These are phyloP conservation scores for Pichia sp. DNA, from an alignment of 1,139 yeast species.

Conservation along the genomic window DNA sequence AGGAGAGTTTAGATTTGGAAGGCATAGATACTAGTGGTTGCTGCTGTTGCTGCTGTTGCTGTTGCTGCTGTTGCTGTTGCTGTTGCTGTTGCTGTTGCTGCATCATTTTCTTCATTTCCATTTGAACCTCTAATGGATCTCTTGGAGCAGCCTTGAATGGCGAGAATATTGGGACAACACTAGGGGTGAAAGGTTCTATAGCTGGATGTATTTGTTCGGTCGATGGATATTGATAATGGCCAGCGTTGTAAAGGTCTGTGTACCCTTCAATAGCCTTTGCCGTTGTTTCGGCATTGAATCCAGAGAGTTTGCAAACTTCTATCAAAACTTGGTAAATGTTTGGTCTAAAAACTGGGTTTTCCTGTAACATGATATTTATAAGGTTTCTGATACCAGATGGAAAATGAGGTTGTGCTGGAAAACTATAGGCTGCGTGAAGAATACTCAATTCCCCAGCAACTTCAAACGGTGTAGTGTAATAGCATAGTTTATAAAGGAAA, in stretches of 20 bases:
- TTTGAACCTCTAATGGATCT: conserved; percentile 23
- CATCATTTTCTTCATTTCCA: conserved; percentile 14
- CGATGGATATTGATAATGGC: conserved; percentile 28
- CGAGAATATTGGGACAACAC: conserved; percentile 28
- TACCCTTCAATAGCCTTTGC: conserved; percentile 22
- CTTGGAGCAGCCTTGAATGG: conserved; percentile 27
- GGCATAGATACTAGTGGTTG: background rate
- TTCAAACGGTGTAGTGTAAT: conserved; percentile 82
- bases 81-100: conserved; percentile 19
- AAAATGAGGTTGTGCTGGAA: conserved; percentile 47
- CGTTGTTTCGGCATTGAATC: conserved; percentile 26
- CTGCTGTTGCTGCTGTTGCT: conserved; percentile 5
- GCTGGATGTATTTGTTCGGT: conserved; percentile 28
- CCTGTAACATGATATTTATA: conserved; percentile 59
- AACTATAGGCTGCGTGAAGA: conserved; percentile 54
- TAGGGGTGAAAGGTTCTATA: conserved; percentile 30
- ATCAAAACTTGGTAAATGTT: conserved; percentile 74
- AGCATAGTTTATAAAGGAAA: conserved; percentile 83
- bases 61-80: conserved; percentile 12
- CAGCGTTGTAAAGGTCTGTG: conserved; percentile 31
- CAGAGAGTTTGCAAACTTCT: conserved; percentile 47
- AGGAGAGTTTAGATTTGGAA: background rate
- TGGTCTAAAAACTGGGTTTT: conserved; percentile 77
- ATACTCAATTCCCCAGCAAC: conserved; percentile 67
- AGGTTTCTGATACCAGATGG: conserved; percentile 53